phyloP scores from a whole-genome alignment of 345 rosid genomes.

The Rhodamnia argentea region DNA sequence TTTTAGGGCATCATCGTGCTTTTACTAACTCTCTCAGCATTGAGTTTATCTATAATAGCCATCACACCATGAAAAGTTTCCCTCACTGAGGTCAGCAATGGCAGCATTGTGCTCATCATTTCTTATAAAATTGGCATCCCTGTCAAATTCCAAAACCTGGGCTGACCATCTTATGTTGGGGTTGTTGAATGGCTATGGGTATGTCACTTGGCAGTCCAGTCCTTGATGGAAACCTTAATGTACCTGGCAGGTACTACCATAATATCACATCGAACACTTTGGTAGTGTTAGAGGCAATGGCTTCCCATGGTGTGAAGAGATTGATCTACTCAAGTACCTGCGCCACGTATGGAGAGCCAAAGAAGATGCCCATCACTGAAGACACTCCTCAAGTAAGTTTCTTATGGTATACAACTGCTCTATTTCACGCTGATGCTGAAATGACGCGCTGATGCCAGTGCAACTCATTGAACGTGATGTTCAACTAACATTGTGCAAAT shows the following conservation, averaged over 20 bases:
- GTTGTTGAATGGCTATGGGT: background rate
- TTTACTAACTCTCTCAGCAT: background rate
- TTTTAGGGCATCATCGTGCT: background rate
- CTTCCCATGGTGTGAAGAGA: constrained; percentile 67
- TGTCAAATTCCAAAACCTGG: background rate
- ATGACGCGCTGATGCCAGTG: background rate
- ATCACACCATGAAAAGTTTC: background rate
- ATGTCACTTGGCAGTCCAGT: background rate
- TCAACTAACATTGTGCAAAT: background rate
- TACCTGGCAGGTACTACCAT: constrained; percentile 67
- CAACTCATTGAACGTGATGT: background rate
- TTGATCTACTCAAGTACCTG: constrained; percentile 97
- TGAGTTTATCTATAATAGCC: background rate
- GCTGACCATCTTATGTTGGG: background rate
- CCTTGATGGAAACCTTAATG: background rate
- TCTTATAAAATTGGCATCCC: background rate
- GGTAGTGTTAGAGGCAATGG: constrained; percentile 82
- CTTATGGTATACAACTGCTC: background rate
- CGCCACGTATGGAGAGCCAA: constrained; percentile 98
- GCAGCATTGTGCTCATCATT: background rate
- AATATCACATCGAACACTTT: constrained; percentile 94
- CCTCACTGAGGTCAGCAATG: background rate
- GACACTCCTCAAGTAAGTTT: constrained; percentile 66
- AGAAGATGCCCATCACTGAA: constrained; percentile 93
- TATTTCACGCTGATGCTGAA: background rate